A percentile compares a stretch with the other conserved stretches of the same genome.
These are phyloP conservation scores for Corynespora cassiicola DNA, from an alignment of 2,329 filamentous ascomycete genomes.

Conservation along the genomic window DNA sequence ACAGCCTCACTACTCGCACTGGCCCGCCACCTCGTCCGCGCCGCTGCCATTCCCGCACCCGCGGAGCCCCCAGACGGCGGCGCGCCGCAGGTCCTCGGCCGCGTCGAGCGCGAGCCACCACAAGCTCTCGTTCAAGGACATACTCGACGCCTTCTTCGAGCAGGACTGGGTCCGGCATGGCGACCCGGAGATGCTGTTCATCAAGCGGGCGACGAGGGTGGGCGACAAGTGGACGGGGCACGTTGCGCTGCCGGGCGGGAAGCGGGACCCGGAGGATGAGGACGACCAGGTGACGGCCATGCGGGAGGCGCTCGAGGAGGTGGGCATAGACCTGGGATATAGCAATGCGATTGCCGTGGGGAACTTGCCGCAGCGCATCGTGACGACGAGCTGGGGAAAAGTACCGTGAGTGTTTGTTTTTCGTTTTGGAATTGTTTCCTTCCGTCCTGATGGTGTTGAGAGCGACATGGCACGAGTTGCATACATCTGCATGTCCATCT, in stretches of 20 bases:
- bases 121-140: constrained; percentile 44
- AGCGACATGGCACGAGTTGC: too few species aligned
- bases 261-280: constrained; percentile 68
- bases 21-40: constrained; percentile 47
- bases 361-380: constrained; percentile 70
- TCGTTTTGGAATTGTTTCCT: too few species aligned
- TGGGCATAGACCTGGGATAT: constrained; percentile 65
- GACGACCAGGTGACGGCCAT: constrained; percentile 68
- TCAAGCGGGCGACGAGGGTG: constrained; percentile 69
- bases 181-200: constrained; percentile 73
- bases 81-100: constrained; percentile 35
- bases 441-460: too few species aligned
- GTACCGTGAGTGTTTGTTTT: constrained; percentile 63
- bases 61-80: constrained; percentile 23
- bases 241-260: constrained; percentile 72
- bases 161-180: constrained; percentile 71
- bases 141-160: constrained; percentile 65
- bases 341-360: constrained; percentile 58
- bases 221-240: constrained; percentile 75
- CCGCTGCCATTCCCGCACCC: constrained; percentile 17
- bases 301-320: constrained; percentile 70
- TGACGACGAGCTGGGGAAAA: constrained; percentile 72
- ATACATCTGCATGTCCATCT: too few species aligned
- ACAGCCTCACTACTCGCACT: constrained; percentile 63
- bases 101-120: constrained; percentile 25